These are phyloP conservation scores for Sarcodon aspratus DNA, from an alignment of 768 basidiomycete species.

Conservation along the genomic window DNA sequence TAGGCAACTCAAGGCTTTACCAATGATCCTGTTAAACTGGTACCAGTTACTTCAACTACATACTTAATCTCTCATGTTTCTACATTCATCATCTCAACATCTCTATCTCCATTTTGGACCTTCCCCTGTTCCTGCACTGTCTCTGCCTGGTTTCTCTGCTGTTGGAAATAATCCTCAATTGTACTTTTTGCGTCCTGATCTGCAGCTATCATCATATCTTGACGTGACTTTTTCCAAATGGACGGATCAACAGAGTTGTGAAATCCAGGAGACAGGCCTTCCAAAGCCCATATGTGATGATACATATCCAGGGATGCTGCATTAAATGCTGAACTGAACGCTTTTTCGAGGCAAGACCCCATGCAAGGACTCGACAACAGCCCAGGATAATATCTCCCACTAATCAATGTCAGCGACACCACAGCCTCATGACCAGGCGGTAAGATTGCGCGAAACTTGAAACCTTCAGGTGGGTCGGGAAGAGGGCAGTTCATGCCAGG, in stretches of 20 bases:
- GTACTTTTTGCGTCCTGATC: constrained; percentile 25
- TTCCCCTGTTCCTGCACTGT: background rate
- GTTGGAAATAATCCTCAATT: constrained; percentile 8
- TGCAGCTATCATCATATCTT: constrained; percentile 52
- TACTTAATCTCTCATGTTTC: no score
- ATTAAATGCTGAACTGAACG: constrained; percentile 22
- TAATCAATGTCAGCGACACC: constrained; percentile 57
- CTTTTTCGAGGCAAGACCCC: constrained; percentile 24
- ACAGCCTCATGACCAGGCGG: constrained; percentile 49
- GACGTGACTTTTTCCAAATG: constrained; percentile 38
- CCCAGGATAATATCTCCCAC: constrained; percentile 73
- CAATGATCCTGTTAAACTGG: no score
- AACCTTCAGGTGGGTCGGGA: constrained; percentile 58
- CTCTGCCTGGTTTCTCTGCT: background rate
- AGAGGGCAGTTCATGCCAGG: constrained; percentile 23
- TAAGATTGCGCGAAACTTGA: constrained; percentile 59
- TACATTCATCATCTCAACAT: background rate
- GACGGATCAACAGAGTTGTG: constrained; percentile 64
- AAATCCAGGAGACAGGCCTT: constrained; percentile 57
- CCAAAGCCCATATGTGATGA: constrained; percentile 57
- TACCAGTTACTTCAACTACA: no score
- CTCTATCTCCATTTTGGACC: background rate
- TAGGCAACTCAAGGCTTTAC: no score
- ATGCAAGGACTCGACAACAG: constrained; percentile 59
- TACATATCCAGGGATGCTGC: constrained; percentile 21